Evolutionary conservation across 768 basidiomycete species (phyloP).

Genomic region (Leucosporidium creatinivorum): DNA sequence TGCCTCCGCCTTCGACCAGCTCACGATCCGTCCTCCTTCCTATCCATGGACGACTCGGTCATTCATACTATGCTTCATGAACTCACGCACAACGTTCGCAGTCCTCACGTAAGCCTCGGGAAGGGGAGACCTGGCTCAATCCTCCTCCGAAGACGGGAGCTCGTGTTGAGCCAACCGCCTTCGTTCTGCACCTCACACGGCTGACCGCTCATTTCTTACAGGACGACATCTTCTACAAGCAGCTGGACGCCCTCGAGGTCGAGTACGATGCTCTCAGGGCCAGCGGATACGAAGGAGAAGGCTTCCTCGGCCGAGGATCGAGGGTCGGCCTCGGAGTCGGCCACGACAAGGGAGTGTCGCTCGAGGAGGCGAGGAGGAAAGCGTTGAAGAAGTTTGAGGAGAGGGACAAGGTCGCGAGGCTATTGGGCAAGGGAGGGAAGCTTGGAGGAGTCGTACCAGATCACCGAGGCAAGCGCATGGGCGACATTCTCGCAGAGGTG

Average conservation of each 20-base stretch:
- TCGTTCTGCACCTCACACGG: slow-evolving; percentile 64
- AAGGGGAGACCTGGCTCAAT: too few relatives aligned
- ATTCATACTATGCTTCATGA: slow-evolving; percentile 86
- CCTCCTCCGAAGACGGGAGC: too few relatives aligned
- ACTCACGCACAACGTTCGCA: slow-evolving; percentile 45
- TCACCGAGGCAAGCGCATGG: slow-evolving; percentile 49
- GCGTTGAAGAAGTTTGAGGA: slow-evolving; percentile 77
- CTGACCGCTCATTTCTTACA: slow-evolving; percentile 76
- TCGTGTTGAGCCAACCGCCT: too few relatives aligned
- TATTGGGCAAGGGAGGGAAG: slow-evolving; percentile 53
- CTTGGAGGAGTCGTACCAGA: slow-evolving; percentile 43
- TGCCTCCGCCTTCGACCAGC: slow-evolving; percentile 66
- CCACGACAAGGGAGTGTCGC: slow-evolving; percentile 42
- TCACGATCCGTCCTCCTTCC: slow-evolving; percentile 31
- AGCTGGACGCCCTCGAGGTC: slow-evolving; percentile 63
- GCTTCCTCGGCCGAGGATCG: slow-evolving; percentile 71
- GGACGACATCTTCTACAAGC: slow-evolving; percentile 52
- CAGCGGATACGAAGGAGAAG: slow-evolving; percentile 82
- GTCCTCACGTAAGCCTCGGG: too few relatives aligned
- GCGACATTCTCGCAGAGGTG: slow-evolving; percentile 67
- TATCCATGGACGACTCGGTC: slow-evolving; percentile 55
- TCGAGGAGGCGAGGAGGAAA: slow-evolving; percentile 50
- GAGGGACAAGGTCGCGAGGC: slow-evolving; percentile 49
- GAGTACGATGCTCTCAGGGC: slow-evolving; percentile 73
- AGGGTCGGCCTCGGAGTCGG: slow-evolving; percentile 61